A percentile compares a stretch with the other conserved stretches of the same genome.
Conservation (phyloP, 768 basidiomycete genomes). For the Lentinula lateritia region DNA sequence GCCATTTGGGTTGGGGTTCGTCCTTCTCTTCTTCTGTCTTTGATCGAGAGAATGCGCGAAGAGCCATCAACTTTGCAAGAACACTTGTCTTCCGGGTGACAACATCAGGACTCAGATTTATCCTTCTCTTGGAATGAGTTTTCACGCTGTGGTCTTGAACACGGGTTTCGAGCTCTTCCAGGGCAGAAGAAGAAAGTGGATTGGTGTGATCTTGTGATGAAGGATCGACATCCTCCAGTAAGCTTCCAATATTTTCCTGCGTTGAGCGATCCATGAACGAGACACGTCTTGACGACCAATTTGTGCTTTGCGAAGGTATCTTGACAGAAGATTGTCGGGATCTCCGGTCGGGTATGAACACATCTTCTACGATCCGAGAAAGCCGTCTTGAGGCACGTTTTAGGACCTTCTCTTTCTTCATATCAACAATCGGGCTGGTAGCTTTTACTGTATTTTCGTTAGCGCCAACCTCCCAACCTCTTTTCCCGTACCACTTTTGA, state of each 20-base stretch:
- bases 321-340: not conserved
- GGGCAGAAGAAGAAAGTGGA: not conserved
- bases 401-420: not conserved
- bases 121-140: not conserved
- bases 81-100: not conserved
- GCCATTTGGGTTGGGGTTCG: not conserved
- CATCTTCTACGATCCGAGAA: not conserved
- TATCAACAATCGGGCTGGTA: not conserved
- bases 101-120: not conserved
- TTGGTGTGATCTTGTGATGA: not conserved
- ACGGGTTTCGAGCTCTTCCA: not conserved
- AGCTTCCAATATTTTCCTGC: not conserved
- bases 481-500: constrained; percentile 6
- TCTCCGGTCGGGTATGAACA: not conserved
- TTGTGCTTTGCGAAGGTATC: not conserved
- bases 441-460: not conserved
- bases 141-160: not conserved
- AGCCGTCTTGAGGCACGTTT: not conserved
- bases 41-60: not conserved
- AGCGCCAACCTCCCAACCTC: not conserved
- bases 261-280: not conserved
- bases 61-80: not conserved
- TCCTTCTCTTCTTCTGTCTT: not conserved
- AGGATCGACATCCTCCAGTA: not conserved
- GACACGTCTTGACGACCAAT: not conserved